phyloP scores from a whole-genome alignment of 1,139 yeast genomes.

The Geotrichum reessii region DNA sequence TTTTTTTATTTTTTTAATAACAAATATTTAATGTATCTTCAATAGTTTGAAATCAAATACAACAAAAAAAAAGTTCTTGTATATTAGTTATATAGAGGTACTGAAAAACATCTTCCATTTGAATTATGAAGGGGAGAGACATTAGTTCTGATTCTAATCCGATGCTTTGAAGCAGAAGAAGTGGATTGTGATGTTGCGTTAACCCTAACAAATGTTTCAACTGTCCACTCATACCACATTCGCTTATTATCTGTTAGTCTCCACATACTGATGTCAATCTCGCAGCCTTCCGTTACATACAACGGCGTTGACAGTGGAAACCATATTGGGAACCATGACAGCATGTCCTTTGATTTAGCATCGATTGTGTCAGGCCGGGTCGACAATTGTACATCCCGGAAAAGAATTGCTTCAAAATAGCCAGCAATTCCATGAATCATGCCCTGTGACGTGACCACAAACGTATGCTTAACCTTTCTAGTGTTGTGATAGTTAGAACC shows the following conservation, averaged over 20 bases:
- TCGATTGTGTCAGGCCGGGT: constrained; percentile 45
- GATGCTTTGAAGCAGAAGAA: constrained; percentile 3
- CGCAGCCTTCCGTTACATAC: constrained; percentile 48
- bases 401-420: constrained; percentile 61
- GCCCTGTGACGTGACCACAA: constrained; percentile 43
- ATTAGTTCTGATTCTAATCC: constrained; percentile 25
- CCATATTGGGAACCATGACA: constrained; percentile 69
- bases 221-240: constrained; percentile 75
- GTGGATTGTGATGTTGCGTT: neutral
- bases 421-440: constrained; percentile 72
- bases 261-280: constrained; percentile 47
- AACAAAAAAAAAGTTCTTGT: neutral
- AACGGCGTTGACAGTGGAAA: constrained; percentile 60
- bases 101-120: constrained; percentile 26
- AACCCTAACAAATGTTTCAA: constrained; percentile 43
- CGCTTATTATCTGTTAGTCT: constrained; percentile 38
- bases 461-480: constrained; percentile 35
- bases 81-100: constrained; percentile 20
- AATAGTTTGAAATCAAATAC: too few species aligned
- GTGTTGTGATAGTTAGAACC: constrained; percentile 30
- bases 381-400: constrained; percentile 52
- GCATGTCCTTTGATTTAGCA: constrained; percentile 49
- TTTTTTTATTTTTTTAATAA: too few species aligned
- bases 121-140: constrained; percentile 27
- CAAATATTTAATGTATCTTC: neutral